Evolutionary conservation across 768 basidiomycete species (phyloP).

Genomic region (Multifurca ochricompacta): DNA sequence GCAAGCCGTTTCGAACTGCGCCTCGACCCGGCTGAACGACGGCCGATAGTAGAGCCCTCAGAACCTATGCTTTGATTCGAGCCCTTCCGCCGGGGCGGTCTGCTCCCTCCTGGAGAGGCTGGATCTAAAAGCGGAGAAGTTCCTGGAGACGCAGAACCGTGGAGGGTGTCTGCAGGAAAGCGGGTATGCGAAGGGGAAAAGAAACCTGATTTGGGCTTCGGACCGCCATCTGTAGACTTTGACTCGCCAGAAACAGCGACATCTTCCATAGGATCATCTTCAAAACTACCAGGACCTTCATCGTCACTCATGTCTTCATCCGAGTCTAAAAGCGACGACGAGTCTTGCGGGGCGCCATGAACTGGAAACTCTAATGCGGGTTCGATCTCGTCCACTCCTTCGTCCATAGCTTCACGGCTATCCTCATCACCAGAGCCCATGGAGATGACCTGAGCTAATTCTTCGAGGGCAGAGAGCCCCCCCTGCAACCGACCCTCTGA

Average conservation of each 20-base stretch:
- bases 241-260: conserved; percentile 69
- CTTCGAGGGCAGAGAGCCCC: conserved; percentile 78
- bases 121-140: neutral
- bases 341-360: conserved; percentile 41
- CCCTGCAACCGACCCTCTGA: conserved; percentile 77
- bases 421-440: conserved; percentile 48
- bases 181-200: conserved; percentile 8
- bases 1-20: conserved; percentile 45
- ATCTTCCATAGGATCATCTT: conserved; percentile 78
- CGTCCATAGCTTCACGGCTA: conserved; percentile 51
- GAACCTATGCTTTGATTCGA: conserved; percentile 19
- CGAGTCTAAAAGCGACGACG: conserved; percentile 48
- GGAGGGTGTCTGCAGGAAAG: conserved; percentile 13
- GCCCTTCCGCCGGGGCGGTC: conserved; percentile 10
- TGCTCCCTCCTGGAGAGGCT: neutral
- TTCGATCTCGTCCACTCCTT: conserved; percentile 50
- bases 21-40: conserved; percentile 41
- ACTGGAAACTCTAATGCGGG: conserved; percentile 65
- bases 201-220: conserved; percentile 5
- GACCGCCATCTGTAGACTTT: conserved; percentile 10
- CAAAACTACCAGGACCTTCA: conserved; percentile 62
- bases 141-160: neutral
- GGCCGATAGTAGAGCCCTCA: conserved; percentile 19
- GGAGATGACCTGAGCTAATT: conserved; percentile 77
- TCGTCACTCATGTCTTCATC: conserved; percentile 73